These are phyloP conservation scores for Saccharomycopsis microspora DNA, from an alignment of 805 yeast species.

Conservation along the genomic window DNA sequence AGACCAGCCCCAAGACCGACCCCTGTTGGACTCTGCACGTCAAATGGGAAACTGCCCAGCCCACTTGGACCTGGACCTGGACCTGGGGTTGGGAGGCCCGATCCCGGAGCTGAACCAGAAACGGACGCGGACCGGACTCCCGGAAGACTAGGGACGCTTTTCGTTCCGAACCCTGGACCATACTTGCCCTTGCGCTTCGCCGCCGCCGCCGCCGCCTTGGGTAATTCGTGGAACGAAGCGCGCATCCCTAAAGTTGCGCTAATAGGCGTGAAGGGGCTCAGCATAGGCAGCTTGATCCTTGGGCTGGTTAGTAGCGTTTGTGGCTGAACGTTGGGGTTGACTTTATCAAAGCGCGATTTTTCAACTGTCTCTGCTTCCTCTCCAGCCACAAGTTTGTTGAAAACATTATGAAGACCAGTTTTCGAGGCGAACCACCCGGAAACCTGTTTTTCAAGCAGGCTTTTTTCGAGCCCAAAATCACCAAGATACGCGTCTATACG, in stretches of 20 bases:
- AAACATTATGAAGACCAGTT: conserved; percentile 13
- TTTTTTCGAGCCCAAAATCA: conserved; percentile 8
- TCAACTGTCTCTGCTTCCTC: conserved; percentile 11
- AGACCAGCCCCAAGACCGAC: not conserved
- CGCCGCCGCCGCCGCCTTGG: no score
- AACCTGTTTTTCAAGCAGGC: conserved; percentile 2
- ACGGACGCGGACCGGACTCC: no score
- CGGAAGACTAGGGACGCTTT: no score
- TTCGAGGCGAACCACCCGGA: conserved; percentile 15
- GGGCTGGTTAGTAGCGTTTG: not conserved
- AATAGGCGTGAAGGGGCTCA: conserved; percentile 14
- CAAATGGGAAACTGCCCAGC: no score
- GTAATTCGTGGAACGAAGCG: not conserved
- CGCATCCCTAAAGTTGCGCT: conserved; percentile 8
- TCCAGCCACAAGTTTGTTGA: conserved; percentile 16
- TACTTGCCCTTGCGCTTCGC: no score
- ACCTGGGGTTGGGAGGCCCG: no score
- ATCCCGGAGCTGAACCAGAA: no score
- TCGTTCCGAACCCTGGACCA: no score
- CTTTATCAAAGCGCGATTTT: conserved; percentile 14
- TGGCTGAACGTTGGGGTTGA: not conserved
- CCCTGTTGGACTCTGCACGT: no score
- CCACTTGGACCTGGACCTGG: no score
- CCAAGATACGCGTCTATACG: conserved; percentile 4
- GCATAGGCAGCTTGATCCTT: not conserved